These are phyloP conservation scores for Forsythia suspensa DNA, from an alignment of 257 asterid species.

Conservation along the genomic window DNA sequence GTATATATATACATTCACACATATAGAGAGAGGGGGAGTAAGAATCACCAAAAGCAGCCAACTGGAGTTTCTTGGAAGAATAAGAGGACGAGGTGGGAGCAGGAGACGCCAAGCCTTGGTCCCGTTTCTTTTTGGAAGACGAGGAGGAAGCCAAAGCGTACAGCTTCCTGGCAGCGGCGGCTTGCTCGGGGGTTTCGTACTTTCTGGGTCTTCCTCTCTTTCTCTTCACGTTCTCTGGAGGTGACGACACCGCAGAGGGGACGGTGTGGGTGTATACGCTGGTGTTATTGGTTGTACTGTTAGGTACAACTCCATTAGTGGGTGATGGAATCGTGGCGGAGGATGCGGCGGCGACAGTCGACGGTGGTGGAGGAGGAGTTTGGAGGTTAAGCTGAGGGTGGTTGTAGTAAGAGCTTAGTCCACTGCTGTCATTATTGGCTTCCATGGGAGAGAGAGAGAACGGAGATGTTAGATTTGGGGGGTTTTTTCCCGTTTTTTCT, in stretches of 20 bases:
- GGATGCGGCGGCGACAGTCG: conserved; percentile 1
- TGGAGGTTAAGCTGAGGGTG: conserved; percentile 10
- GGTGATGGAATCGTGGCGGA: conserved; percentile 1
- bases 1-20: neutral
- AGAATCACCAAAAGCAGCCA: conserved; percentile 29
- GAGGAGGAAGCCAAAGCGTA: conserved; percentile 28
- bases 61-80: conserved; percentile 31
- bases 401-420: conserved; percentile 20
- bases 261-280: conserved; percentile 17
- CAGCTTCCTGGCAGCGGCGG: conserved; percentile 29
- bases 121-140: conserved; percentile 32
- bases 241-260: conserved; percentile 17
- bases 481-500: neutral
- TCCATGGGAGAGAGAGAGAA: conserved; percentile 15
- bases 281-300: conserved; percentile 10
- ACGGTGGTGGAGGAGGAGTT: neutral
- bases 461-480: neutral
- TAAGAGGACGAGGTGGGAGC: conserved; percentile 17
- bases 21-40: neutral
- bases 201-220: conserved; percentile 35
- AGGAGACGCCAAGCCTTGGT: conserved; percentile 22
- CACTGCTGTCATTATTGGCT: conserved; percentile 17
- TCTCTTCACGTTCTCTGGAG: conserved; percentile 23
- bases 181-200: conserved; percentile 34
- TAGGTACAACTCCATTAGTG: conserved; percentile 13